phyloP scores from a whole-genome alignment of 345 rosid species.

The Camelina laxa region DNA sequence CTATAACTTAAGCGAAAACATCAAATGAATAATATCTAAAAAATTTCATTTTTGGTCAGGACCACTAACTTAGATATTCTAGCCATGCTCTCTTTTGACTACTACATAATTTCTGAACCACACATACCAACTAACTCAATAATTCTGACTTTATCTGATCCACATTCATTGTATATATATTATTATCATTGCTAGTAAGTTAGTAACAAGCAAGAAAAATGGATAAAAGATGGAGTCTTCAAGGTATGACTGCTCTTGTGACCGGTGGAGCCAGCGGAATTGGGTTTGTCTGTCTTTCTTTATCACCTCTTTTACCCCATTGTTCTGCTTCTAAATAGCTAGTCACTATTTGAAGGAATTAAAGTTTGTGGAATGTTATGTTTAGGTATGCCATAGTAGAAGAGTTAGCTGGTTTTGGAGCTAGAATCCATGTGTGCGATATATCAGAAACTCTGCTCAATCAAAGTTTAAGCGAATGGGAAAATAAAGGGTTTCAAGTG shows the following conservation, averaged over 20 bases:
- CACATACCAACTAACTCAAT: background rate
- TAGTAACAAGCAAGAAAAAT: background rate
- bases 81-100: no score
- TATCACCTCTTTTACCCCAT: background rate
- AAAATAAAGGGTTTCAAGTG: conserved; percentile 32
- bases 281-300: no score
- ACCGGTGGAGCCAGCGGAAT: no score
- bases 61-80: no score
- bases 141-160: background rate
- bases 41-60: no score
- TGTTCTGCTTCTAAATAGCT: background rate
- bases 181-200: no score
- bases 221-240: no score
- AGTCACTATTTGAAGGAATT: background rate
- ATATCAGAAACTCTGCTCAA: conserved; percentile 25
- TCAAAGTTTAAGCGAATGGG: conserved; percentile 34
- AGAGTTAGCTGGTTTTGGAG: conserved; percentile 38
- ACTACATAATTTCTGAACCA: no score
- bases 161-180: no score
- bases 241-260: no score
- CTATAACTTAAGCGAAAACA: no score
- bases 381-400: conserved; percentile 43
- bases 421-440: conserved; percentile 29
- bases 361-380: conserved; percentile 7
- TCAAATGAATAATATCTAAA: no score